phyloP scores from a whole-genome alignment of 75 land plant species.

The Isoetes taiwanensis region DNA sequence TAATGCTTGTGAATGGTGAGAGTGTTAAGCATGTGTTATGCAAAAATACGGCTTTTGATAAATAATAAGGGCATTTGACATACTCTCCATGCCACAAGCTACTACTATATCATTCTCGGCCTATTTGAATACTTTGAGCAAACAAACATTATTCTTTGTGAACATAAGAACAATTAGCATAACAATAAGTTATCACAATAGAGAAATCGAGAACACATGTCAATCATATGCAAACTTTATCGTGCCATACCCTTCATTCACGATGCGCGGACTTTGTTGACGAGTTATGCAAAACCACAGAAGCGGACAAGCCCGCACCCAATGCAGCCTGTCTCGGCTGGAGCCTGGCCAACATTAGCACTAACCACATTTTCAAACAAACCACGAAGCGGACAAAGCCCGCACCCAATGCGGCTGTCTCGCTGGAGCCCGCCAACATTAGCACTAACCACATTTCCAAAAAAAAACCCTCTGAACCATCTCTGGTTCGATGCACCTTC shows the following conservation, averaged over 20 bases:
- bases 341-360: constrained; percentile 4
- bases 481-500: too few species aligned
- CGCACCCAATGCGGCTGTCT: too few species aligned
- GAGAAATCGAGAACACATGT: background rate
- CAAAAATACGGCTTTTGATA: background rate
- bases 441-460: too few species aligned
- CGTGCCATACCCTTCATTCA: background rate
- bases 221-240: background rate
- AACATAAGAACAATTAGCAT: background rate
- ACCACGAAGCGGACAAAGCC: too few species aligned
- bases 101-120: background rate
- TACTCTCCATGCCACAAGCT: constrained; percentile 6
- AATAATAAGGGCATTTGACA: constrained; percentile 6
- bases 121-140: constrained; percentile 4
- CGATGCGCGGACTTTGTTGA: constrained; percentile 1
- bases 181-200: background rate
- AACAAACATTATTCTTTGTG: too few species aligned
- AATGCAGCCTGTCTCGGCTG: background rate
- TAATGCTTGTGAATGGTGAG: too few species aligned
- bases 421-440: too few species aligned
- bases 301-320: background rate
- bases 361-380: constrained; percentile 1
- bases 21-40: too few species aligned
- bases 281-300: background rate
- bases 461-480: too few species aligned